Percentiles rank a stretch among this genome's conserved stretches.
Evolutionary conservation across 2,329 filamentous ascomycete species (phyloP).

Genomic region (Plenodomus lindquistii): DNA sequence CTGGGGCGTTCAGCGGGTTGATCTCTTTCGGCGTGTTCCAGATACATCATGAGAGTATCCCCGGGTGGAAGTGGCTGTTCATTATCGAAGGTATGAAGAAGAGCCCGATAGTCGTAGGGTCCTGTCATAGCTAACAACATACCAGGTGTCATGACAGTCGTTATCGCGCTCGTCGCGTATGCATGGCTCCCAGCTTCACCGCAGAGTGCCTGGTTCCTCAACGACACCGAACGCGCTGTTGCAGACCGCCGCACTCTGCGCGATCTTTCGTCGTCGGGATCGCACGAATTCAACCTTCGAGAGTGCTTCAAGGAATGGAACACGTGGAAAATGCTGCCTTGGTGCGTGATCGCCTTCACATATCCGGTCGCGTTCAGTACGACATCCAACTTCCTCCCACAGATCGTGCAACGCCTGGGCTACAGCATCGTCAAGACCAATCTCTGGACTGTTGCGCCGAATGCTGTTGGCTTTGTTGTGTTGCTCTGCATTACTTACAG

Average conservation of each 20-base stretch:
- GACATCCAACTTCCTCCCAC: constrained; percentile 53
- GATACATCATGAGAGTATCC: constrained; percentile 51
- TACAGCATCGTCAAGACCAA: constrained; percentile 53
- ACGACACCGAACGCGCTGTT: constrained; percentile 40
- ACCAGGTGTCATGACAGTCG: constrained; percentile 41
- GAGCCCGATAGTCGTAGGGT: too few relatives aligned
- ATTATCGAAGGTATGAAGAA: too few relatives aligned
- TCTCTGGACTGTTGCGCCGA: constrained; percentile 55
- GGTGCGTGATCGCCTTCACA: constrained; percentile 53
- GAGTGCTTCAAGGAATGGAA: constrained; percentile 51
- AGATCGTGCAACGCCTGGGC: constrained; percentile 52
- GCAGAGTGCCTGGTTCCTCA: constrained; percentile 47
- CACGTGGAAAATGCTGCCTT: constrained; percentile 49
- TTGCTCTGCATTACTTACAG: constrained; percentile 51
- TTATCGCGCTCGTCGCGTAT: constrained; percentile 35
- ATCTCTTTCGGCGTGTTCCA: constrained; percentile 53
- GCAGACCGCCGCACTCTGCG: constrained; percentile 51
- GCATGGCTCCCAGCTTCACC: constrained; percentile 41
- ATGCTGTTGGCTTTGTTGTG: constrained; percentile 53
- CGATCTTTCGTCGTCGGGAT: constrained; percentile 50
- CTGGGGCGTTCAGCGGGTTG: constrained; percentile 47
- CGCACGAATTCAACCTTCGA: constrained; percentile 45
- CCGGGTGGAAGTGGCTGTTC: constrained; percentile 53
- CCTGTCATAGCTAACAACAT: too few relatives aligned
- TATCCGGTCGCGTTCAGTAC: constrained; percentile 55